Evolutionary conservation across 768 basidiomycete genomes (phyloP).

Genomic region (Cystobasidiopsis lactophilus): DNA sequence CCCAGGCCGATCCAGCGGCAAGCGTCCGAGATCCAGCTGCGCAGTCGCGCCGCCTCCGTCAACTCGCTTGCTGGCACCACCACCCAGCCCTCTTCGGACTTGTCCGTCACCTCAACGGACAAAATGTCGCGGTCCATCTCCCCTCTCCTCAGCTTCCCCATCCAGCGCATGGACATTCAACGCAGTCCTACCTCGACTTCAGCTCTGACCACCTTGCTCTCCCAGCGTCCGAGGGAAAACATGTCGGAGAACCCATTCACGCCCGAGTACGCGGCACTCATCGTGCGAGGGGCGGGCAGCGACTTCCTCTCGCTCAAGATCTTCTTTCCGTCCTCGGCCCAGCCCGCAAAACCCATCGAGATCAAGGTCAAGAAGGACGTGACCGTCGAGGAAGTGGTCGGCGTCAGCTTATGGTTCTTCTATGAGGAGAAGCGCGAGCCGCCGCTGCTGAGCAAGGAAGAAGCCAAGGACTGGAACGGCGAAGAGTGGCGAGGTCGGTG

Average conservation of each 20-base stretch:
- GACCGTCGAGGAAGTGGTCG: constrained; percentile 85
- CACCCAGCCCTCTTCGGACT: too few relatives aligned
- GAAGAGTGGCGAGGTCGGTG: constrained; percentile 35
- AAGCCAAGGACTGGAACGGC: constrained; percentile 31
- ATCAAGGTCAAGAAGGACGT: constrained; percentile 67
- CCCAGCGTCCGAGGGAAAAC: background rate
- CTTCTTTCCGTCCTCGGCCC: constrained; percentile 59
- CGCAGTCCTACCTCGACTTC: background rate
- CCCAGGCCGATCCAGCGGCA: background rate
- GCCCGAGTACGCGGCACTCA: constrained; percentile 7
- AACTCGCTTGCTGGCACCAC: too few relatives aligned
- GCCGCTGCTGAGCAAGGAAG: constrained; percentile 34
- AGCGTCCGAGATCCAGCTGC: background rate
- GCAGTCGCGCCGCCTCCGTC: background rate
- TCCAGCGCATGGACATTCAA: too few relatives aligned
- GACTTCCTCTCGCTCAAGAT: constrained; percentile 45
- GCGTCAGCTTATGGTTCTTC: constrained; percentile 74
- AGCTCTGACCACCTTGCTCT: background rate
- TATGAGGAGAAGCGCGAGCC: constrained; percentile 75
- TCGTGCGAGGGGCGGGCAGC: constrained; percentile 24
- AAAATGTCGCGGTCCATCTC: too few relatives aligned
- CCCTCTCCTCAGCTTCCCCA: too few relatives aligned
- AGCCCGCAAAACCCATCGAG: constrained; percentile 44
- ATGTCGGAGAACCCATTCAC: constrained; percentile 8
- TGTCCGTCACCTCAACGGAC: too few relatives aligned